phyloP scores from a whole-genome alignment of 1,284 basidiomycete species.

The Filobasidium uniguttulatum region DNA sequence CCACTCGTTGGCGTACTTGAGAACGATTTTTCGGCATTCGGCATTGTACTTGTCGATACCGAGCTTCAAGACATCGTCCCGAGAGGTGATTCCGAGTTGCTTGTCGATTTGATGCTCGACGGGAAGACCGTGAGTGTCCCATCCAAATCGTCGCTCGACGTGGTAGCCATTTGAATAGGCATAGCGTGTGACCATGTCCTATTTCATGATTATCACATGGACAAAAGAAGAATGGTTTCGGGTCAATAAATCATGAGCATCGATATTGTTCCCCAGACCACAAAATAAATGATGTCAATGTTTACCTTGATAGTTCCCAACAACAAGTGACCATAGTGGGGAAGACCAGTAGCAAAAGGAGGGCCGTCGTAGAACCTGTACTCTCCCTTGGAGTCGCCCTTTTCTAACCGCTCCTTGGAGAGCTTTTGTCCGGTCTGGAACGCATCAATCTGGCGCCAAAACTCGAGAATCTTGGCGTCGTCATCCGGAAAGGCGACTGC shows the following conservation, averaged over 20 bases:
- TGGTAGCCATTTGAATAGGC: constrained; percentile 88
- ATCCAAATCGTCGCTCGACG: constrained; percentile 91
- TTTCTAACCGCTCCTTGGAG: constrained; percentile 62
- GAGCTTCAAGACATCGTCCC: constrained; percentile 87
- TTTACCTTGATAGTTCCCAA: constrained; percentile 83
- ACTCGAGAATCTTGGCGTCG: constrained; percentile 81
- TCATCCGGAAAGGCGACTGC: constrained; percentile 80
- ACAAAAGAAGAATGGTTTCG: no score
- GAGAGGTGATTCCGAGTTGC: constrained; percentile 78
- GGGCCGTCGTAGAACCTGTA: constrained; percentile 97
- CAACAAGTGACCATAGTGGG: constrained; percentile 81
- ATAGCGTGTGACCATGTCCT: constrained; percentile 94
- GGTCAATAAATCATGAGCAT: no score
- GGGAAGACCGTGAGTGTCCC: constrained; percentile 98
- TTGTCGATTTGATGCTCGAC: constrained; percentile 99
- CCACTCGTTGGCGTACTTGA: constrained; percentile 95
- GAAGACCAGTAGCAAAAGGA: constrained; percentile 92
- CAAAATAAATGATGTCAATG: neutral
- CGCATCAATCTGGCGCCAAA: constrained; percentile 94
- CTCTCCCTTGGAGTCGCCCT: constrained; percentile 33
- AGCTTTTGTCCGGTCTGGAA: constrained; percentile 89
- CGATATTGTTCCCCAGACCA: no score
- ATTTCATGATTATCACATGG: no score
- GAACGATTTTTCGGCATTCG: constrained; percentile 92
- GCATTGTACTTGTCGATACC: constrained; percentile 97